A percentile compares a stretch with the other conserved stretches of the same genome.
Conservation (phyloP, 2,329 filamentous ascomycete genomes). For the Sodiomyces alkalinus region DNA sequence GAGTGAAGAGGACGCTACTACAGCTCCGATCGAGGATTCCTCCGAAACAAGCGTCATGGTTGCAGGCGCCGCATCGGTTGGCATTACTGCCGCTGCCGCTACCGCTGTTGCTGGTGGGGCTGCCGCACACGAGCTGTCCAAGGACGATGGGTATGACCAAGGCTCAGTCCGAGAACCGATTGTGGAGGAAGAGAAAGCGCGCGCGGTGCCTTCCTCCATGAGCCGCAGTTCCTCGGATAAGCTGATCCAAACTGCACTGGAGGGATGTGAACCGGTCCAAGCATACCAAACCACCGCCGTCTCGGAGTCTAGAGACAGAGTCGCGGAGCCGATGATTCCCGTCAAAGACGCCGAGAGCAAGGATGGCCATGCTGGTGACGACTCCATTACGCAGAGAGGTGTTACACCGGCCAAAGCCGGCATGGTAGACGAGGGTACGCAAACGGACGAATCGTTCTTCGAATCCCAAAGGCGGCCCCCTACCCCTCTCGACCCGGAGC, state of each 20-base stretch:
- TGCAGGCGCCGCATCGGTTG: too few species aligned
- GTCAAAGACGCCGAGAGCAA: too few species aligned
- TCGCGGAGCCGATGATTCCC: too few species aligned
- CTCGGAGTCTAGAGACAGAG: too few species aligned
- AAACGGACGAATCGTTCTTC: conserved; percentile 6
- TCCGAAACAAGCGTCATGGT: too few species aligned
- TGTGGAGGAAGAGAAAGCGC: neutral
- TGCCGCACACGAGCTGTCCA: neutral
- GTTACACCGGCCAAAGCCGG: conserved; percentile 4
- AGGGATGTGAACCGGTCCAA: too few species aligned
- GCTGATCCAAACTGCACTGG: conserved; percentile 5
- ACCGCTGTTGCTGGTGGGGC: conserved; percentile 1
- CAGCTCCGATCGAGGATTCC: too few species aligned
- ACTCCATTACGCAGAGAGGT: too few species aligned
- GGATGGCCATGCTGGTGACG: too few species aligned
- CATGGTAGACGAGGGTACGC: conserved; percentile 10
- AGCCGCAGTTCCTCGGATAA: conserved; percentile 6
- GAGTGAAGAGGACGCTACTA: too few species aligned
- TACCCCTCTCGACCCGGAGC: conserved; percentile 13
- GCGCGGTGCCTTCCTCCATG: neutral
- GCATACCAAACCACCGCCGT: too few species aligned
- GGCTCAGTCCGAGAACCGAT: neutral
- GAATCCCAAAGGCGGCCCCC: neutral
- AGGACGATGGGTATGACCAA: conserved; percentile 1
- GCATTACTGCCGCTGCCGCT: too few species aligned